A percentile compares a stretch with the other conserved stretches of the same genome.
Conservation (phyloP, 2,329 filamentous ascomycete genomes). For the Herpomyces periplanetae region DNA sequence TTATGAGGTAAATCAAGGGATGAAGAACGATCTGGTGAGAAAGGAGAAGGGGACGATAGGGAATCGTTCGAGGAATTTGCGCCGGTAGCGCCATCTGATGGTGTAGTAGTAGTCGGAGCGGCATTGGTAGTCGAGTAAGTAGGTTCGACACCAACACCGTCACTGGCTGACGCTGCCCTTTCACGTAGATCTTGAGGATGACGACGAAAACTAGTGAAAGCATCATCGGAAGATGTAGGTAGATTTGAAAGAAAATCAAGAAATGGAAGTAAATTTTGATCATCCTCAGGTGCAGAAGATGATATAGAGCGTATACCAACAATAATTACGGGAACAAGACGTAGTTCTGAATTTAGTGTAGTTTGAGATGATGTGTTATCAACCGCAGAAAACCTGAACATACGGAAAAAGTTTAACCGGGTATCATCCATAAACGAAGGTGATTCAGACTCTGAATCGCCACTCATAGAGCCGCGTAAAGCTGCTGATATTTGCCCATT, state of each 20-base stretch:
- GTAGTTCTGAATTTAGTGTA: constrained; percentile 9
- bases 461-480: constrained; percentile 9
- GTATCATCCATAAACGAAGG: constrained; percentile 8
- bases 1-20: too few species aligned
- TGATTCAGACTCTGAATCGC: constrained; percentile 6
- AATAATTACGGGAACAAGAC: constrained; percentile 26
- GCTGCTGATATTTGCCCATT: constrained; percentile 18
- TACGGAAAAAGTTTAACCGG: constrained; percentile 24
- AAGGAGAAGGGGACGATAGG: too few species aligned
- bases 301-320: constrained; percentile 26
- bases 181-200: neutral
- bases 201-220: neutral
- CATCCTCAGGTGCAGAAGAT: constrained; percentile 11
- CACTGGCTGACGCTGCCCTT: neutral
- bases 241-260: constrained; percentile 13
- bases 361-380: constrained; percentile 1
- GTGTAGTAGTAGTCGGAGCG: constrained; percentile 9
- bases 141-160: constrained; percentile 7
- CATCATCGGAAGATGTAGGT: constrained; percentile 5
- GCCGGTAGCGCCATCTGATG: constrained; percentile 6
- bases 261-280: constrained; percentile 11
- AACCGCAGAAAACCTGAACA: constrained; percentile 17
- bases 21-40: too few species aligned
- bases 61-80: constrained; percentile 7
- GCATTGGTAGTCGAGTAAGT: constrained; percentile 11